Evolutionary conservation across 768 basidiomycete genomes (phyloP).

Genomic region (Collybiopsis luxurians): DNA sequence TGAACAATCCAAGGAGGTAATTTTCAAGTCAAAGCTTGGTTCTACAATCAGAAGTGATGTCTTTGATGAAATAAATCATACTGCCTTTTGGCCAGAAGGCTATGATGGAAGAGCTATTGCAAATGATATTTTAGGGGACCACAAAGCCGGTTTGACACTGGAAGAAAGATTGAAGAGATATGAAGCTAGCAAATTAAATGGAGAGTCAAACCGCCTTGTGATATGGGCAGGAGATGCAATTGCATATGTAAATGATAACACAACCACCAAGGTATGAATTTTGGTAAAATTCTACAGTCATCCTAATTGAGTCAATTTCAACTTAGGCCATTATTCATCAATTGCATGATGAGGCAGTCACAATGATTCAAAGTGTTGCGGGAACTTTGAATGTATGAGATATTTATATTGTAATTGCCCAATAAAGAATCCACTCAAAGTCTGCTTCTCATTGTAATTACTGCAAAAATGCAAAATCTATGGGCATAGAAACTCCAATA

Average conservation of each 20-base stretch:
- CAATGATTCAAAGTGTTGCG: too few species aligned
- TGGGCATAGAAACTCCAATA: too few species aligned
- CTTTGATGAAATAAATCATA: conserved; percentile 40
- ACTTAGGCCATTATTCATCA: conserved; percentile 13
- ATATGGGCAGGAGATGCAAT: conserved; percentile 45
- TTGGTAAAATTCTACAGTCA: not conserved
- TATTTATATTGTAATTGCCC: too few species aligned
- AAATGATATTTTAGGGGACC: conserved; percentile 32
- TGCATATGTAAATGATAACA: conserved; percentile 29
- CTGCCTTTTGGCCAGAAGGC: conserved; percentile 39
- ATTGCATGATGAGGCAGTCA: too few species aligned
- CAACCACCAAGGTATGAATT: conserved; percentile 21
- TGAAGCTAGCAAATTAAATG: conserved; percentile 24
- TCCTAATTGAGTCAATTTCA: not conserved
- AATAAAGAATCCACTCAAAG: too few species aligned
- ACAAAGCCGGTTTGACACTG: conserved; percentile 26
- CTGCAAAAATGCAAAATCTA: too few species aligned
- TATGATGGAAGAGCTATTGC: conserved; percentile 44
- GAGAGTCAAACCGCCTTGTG: conserved; percentile 29
- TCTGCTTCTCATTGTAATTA: too few species aligned
- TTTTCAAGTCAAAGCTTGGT: conserved; percentile 30
- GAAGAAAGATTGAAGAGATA: conserved; percentile 25
- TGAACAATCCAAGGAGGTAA: conserved; percentile 32
- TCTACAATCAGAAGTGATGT: conserved; percentile 35
- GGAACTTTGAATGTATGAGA: too few species aligned